Evolutionary conservation across 2,329 filamentous ascomycete species (phyloP), one percentile per base, ranked within the genome.

Genomic region (Phaeosphaeriaceae sp.): DNA sequence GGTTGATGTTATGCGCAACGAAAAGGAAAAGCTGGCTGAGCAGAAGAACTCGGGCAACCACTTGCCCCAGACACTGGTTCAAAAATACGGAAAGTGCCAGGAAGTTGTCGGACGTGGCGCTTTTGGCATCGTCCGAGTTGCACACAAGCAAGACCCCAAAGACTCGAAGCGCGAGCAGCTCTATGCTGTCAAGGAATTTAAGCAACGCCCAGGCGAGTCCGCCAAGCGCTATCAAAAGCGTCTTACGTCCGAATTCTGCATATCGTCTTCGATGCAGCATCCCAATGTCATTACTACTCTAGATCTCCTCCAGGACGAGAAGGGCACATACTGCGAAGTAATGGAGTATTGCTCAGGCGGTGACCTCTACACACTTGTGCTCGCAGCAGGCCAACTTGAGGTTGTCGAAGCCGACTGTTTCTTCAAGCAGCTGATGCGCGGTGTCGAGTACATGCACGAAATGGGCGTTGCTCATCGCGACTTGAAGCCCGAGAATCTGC

Each of bases 311-410:
- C 92, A 97, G 79, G 95, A 99, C 73, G 88, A 94, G 69, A 98
- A 98, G 80, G 95, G 95, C 59, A 93, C 97, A 75, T 98, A 95
- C 78, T 99, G 95, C 79, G 95, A 99, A 78, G 95, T 99, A 52
- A 99, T 99, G 95, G 95, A 99, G 79, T 99, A 95, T 75, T 99
- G 95, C 76, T 93, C 94, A 40, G 95, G 95, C 60, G 95, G 95
- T 58, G 95, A 99, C 76, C 84, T 99, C 22, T 98, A 98, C 78
- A 97, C 93, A 0, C 85, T 99, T 5, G 91, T 99, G 20, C 87
- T 98, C 27, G 89, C 95, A 7, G 92, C 93, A 40, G 92, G 92
- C 58, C 97, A 97, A 78, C 88, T 99, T 20, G 93, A 95, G 76
- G 92, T 96, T 27, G 84, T 88, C 60, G 95, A 99, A 79, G 94